Conservation (phyloP, 345 rosid species). For the Orychophragmus violaceus region DNA sequence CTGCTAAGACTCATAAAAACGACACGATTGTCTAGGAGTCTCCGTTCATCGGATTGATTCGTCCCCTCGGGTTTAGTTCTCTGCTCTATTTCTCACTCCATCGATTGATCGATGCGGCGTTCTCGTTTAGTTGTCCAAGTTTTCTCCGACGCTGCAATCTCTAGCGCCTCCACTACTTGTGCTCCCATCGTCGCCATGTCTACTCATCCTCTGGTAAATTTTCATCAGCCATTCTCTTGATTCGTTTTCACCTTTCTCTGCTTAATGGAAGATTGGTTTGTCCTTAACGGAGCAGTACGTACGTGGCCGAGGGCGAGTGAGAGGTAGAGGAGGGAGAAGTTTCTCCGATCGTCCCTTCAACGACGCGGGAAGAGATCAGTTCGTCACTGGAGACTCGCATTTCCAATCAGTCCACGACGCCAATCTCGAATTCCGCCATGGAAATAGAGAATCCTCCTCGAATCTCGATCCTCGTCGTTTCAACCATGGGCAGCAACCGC, state of each 20-base stretch:
- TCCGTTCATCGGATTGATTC: constrained; percentile 18
- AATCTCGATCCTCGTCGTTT: constrained; percentile 13
- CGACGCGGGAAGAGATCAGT: constrained; percentile 34
- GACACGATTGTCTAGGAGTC: neutral
- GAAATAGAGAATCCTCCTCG: constrained; percentile 13
- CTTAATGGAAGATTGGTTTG: neutral
- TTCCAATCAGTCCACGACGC: constrained; percentile 41
- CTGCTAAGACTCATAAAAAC: neutral
- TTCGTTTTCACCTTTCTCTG: neutral
- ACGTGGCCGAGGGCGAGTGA: constrained; percentile 43
- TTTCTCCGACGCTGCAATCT: constrained; percentile 26
- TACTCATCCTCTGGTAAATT: constrained; percentile 42
- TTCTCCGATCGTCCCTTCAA: constrained; percentile 44
- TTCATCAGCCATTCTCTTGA: neutral
- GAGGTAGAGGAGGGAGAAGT: constrained; percentile 42
- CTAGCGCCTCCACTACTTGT: constrained; percentile 14
- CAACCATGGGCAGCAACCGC: constrained; percentile 9
- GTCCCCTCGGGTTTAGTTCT: neutral
- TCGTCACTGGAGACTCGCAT: constrained; percentile 44
- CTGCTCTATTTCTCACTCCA: neutral
- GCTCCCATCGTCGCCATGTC: constrained; percentile 38
- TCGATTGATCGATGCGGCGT: constrained; percentile 36
- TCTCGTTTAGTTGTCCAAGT: constrained; percentile 12
- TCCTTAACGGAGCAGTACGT: constrained; percentile 40
- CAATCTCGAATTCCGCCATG: constrained; percentile 37